These are phyloP conservation scores for Mortierella sp. DNA, from an alignment of 371 early-diverging fungal genomes.

Conservation along the genomic window DNA sequence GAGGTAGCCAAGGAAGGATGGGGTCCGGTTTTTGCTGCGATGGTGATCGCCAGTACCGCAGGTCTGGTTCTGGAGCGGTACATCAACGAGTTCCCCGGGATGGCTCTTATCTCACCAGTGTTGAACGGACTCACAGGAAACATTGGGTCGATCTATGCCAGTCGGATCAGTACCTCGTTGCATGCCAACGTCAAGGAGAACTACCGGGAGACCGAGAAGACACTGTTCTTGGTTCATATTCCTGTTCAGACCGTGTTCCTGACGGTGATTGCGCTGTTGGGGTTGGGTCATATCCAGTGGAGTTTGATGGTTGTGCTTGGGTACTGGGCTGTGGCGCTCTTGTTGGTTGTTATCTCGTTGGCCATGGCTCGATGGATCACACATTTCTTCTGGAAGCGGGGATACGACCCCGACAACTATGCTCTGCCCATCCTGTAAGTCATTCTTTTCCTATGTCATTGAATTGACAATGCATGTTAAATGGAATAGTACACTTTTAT, in stretches of 20 bases:
- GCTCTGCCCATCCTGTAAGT: slow-evolving; percentile 80
- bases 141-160: slow-evolving; percentile 86
- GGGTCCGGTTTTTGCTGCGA: slow-evolving; percentile 81
- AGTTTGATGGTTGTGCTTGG: slow-evolving; percentile 39
- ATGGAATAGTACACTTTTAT: background rate
- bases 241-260: slow-evolving; percentile 82
- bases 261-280: slow-evolving; percentile 66
- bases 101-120: slow-evolving; percentile 82
- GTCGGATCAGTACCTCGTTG: slow-evolving; percentile 83
- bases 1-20: slow-evolving; percentile 79
- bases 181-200: slow-evolving; percentile 71
- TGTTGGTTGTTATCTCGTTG: slow-evolving; percentile 61
- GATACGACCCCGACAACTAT: slow-evolving; percentile 88
- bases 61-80: slow-evolving; percentile 84
- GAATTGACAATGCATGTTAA: background rate
- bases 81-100: slow-evolving; percentile 77
- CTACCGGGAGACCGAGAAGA: slow-evolving; percentile 68
- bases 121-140: slow-evolving; percentile 85
- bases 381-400: slow-evolving; percentile 72
- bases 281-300: slow-evolving; percentile 63
- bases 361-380: slow-evolving; percentile 71
- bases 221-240: slow-evolving; percentile 77
- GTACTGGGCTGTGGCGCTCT: slow-evolving; percentile 58
- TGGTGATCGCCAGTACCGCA: slow-evolving; percentile 84
- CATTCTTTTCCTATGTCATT: background rate